Base-by-base conservation (phyloP, 2,329 filamentous ascomycete genomes). In the Knufia petricola region DNA sequence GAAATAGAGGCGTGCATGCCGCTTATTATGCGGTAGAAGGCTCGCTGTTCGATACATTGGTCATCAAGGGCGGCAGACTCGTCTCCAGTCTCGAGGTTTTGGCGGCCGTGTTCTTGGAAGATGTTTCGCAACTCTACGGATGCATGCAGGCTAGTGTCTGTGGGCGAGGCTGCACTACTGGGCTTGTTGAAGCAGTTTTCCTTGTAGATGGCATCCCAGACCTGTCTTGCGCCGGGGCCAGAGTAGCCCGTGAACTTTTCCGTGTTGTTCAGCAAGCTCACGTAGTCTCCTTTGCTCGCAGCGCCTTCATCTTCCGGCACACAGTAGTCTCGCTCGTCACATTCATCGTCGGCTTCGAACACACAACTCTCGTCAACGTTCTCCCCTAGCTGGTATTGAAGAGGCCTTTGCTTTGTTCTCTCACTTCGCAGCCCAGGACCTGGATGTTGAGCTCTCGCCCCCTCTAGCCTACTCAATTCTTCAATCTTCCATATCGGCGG, bases 1-100 rank as follows among this genome's bases (percentile, higher is more conserved):
- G 87, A 95, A 65, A 98, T 98, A 55, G 89, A 95, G 13, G 92
- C 87, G 66, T 98, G 92, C 92, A 98, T 95, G 37, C 92, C 92
- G 45, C 88, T 95, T 53, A 98, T 81, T 54, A 98, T 81, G 4
- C 89, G 79, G 69, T 96, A 92, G 66, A 98, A 98, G 31, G 96
- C 92, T n/a, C 92, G 84, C 75, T 98, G 96, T 72, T 98, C 92
- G 20, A 98, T 71, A 61, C 92, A 98, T 62, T 95, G 86, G 58
- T 95, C 89, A 57, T 95, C 88, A 41, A 82, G 75, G 56, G 92
- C 85, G 43, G 90, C 72, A 6, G 50, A 36, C 21, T 58, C 54
- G 0, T 78, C 77, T 6, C 74, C 69, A 52, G 74, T 67, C 6
- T 54, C 53, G n/a, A 76, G 71, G 46, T 80, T 74, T 58, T 83